A percentile compares a stretch with the other conserved stretches of the same genome.
phyloP scores from a whole-genome alignment of 1,284 basidiomycete species.

The Ceratobasidium sp. region DNA sequence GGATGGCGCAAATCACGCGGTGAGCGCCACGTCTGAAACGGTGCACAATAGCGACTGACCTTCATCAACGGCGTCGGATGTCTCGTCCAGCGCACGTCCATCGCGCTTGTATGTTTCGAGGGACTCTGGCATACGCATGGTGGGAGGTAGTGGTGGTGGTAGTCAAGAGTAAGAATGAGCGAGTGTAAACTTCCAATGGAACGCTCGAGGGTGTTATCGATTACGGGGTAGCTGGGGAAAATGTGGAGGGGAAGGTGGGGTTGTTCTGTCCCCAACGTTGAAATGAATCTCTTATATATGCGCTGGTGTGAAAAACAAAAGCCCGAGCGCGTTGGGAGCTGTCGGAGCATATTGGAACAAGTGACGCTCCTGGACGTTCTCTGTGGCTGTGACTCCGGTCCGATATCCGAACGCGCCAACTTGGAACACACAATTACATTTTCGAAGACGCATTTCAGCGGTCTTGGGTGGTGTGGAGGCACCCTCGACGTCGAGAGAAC shows the following conservation, averaged over 20 bases:
- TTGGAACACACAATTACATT: constrained; percentile 21
- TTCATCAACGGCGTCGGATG: constrained; percentile 79
- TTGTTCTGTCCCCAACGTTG: constrained; percentile 2
- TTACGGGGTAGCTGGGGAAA: constrained; percentile 22
- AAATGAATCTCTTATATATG: constrained; percentile 26
- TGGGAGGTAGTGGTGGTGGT: constrained; percentile 22
- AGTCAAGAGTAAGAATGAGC: background rate
- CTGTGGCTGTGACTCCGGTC: constrained; percentile 31
- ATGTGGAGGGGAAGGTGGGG: constrained; percentile 22
- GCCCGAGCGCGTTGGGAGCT: background rate
- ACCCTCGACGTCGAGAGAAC: constrained; percentile 27
- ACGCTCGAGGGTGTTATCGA: constrained; percentile 11
- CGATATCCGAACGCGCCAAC: constrained; percentile 18
- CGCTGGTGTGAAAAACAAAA: constrained; percentile 1
- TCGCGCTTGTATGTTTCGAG: constrained; percentile 39
- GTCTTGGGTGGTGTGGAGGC: constrained; percentile 17
- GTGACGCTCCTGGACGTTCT: background rate
- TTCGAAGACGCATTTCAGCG: constrained; percentile 39
- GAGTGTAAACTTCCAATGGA: constrained; percentile 19
- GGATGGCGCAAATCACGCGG: constrained; percentile 9
- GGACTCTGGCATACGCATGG: constrained; percentile 38
- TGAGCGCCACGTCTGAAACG: constrained; percentile 12
- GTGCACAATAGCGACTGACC: constrained; percentile 57
- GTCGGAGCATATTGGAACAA: constrained; percentile 15
- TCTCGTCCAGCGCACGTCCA: constrained; percentile 65